Percentiles rank a stretch among this genome's conserved stretches.
Evolutionary conservation across 2,329 filamentous ascomycete genomes (phyloP).

Genomic region (Fusarium euwallaceae): DNA sequence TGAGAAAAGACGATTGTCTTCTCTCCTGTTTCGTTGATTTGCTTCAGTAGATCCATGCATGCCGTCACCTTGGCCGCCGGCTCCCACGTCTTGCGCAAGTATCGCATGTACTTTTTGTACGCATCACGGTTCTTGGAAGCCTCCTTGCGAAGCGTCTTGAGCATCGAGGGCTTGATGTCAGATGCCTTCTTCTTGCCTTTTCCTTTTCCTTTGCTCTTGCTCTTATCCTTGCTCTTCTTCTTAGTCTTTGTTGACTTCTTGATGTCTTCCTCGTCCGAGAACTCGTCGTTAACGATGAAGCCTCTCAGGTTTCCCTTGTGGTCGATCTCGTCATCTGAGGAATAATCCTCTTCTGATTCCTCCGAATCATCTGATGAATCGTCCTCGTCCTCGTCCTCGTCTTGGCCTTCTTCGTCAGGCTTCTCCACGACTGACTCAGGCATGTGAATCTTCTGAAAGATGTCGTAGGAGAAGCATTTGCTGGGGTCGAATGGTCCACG

Average conservation of each 20-base stretch:
- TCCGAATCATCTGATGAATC: conserved; percentile 47
- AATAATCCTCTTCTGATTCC: conserved; percentile 47
- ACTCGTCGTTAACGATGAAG: conserved; percentile 65
- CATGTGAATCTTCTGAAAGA: conserved; percentile 81
- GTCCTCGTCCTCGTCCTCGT: conserved; percentile 48
- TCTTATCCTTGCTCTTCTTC: conserved; percentile 38
- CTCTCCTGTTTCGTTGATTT: conserved; percentile 71
- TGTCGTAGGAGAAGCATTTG: conserved; percentile 79
- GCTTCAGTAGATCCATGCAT: conserved; percentile 78
- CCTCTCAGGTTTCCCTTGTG: conserved; percentile 60
- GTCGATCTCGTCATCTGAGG: conserved; percentile 51
- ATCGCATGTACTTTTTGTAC: conserved; percentile 77
- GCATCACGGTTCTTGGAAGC: conserved; percentile 73
- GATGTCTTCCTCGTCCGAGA: conserved; percentile 49
- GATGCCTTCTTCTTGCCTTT: conserved; percentile 58
- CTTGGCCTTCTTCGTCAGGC: conserved; percentile 52
- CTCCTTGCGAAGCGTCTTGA: conserved; percentile 75
- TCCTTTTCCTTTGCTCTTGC: conserved; percentile 46
- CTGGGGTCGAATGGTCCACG: conserved; percentile 74
- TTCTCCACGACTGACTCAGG: conserved; percentile 63
- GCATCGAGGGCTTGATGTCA: conserved; percentile 65
- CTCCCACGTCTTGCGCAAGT: conserved; percentile 76
- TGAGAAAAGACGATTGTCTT: conserved; percentile 84
- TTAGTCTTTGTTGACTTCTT: conserved; percentile 10
- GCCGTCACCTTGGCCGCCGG: conserved; percentile 87